Evolutionary conservation across 805 yeast genomes (phyloP), one percentile per base, ranked within the genome.

Genomic region (Osmozyma mogii): DNA sequence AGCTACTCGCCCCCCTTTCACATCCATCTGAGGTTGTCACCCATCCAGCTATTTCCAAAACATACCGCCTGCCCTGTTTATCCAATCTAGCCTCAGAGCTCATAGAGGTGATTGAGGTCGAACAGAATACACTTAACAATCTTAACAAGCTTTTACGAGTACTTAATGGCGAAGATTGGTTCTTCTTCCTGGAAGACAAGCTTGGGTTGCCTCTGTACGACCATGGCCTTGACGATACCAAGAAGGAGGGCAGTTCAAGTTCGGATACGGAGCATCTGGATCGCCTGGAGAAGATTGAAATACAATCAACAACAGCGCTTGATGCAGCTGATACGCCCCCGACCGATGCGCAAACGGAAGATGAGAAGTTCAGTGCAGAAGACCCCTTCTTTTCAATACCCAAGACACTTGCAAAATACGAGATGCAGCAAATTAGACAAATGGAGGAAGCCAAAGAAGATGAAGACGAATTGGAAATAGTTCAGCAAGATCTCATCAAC

Each of bases 131-230:
- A 20, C 81, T 83, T n/a, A 75, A 77, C 34, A 72, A 77, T 46
- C 61, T 87, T 30, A 72, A 80, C 25, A 75, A 74, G 44, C 63
- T 89, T 25, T 67, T 92, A 55, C 83, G 79, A 37, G 77, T 82
- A 1, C 75, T 89, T 42, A 63, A 89, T 28, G 96, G 96, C 4
- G 97, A 89, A 49, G 89, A 84, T 49, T 82, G 94, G 40, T 65
- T 65, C 25, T 75, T 75, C 32, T 55, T 80, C 22, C 60, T 75
- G 13, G 84, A 83, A 20, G 74, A 71, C 14, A 72, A 74, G 27
- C 52, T 88, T 54, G 71, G 75, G 15, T 61, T 87, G 19, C 80
- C 85, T 2, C 65, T 57, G 16, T 83, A 83, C 46, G 83, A 84
- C 45, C 87, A 80, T 44, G 73, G 77, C 18, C 52, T 79, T 28